A percentile compares a stretch with the other conserved stretches of the same genome.
These are phyloP conservation scores for Fusarium pseudocircinatum DNA, from an alignment of 2,329 filamentous ascomycete species.

Conservation along the genomic window DNA sequence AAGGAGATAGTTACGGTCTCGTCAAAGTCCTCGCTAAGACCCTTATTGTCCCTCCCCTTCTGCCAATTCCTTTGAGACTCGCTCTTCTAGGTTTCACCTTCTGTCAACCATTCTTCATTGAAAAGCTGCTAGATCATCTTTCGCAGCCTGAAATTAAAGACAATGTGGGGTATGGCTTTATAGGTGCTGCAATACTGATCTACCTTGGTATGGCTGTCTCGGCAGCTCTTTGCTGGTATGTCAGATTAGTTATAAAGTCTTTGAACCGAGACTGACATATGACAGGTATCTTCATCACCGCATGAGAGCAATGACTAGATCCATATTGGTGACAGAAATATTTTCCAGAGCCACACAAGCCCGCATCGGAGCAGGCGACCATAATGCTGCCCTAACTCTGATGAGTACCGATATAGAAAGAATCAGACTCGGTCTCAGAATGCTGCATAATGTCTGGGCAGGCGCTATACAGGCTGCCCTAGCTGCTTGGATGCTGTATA, in stretches of 20 bases:
- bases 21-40: not conserved
- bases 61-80: not conserved
- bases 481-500: not conserved
- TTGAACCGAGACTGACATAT: not conserved
- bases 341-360: not conserved
- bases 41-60: not conserved
- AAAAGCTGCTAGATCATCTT: not conserved
- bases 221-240: not conserved
- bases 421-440: not conserved
- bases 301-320: not conserved
- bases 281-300: not conserved
- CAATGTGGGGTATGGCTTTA: not conserved
- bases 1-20: not conserved
- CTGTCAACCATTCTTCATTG: not conserved
- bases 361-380: not conserved
- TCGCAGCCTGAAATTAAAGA: not conserved
- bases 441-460: not conserved
- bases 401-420: not conserved
- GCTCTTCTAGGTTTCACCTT: not conserved
- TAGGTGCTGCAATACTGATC: not conserved
- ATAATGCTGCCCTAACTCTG: not conserved
- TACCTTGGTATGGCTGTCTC: not conserved
- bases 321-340: not conserved
- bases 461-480: not conserved
- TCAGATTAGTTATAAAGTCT: not conserved